Percentiles rank a stretch among this genome's conserved stretches.
Evolutionary conservation across 495 filamentous ascomycete genomes (phyloP).

Genomic region (Eremomyces bilateralis): DNA sequence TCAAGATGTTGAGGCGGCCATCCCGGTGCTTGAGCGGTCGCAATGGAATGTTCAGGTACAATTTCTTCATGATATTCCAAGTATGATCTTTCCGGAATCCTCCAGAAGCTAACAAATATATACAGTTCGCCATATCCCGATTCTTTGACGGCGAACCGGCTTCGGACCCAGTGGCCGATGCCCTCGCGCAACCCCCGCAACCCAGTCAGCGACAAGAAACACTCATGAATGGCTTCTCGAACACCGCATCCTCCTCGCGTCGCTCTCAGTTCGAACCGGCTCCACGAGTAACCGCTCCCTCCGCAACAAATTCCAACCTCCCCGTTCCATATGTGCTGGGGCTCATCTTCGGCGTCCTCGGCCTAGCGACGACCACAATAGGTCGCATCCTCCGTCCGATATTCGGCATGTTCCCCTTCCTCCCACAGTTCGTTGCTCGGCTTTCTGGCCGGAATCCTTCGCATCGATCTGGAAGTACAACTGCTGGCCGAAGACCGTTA

Average conservation of each 20-base stretch:
- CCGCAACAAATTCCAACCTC: conserved; percentile 36
- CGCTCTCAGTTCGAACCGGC: conserved; percentile 32
- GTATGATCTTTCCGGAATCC: too few relatives aligned
- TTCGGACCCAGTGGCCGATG: conserved; percentile 55
- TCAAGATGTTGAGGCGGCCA: conserved; percentile 53
- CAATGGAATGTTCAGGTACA: conserved; percentile 90
- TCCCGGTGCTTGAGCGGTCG: conserved; percentile 60
- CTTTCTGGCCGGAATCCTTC: conserved; percentile 13
- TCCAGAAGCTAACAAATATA: conserved; percentile 9
- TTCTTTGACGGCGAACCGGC: conserved; percentile 93
- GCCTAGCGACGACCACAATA: conserved; percentile 39
- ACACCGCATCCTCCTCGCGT: conserved; percentile 13
- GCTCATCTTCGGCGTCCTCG: conserved; percentile 48
- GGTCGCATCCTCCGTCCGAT: too few relatives aligned
- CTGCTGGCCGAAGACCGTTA: conserved; percentile 46
- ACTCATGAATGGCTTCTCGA: conserved; percentile 34
- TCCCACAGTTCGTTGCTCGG: conserved; percentile 44
- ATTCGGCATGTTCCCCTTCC: conserved; percentile 56
- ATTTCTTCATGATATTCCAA: too few relatives aligned
- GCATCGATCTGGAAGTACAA: conserved; percentile 29
- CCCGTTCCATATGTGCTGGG: conserved; percentile 53
- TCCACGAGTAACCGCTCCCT: conserved; percentile 60
- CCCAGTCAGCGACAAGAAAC: conserved; percentile 46
- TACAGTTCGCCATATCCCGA: conserved; percentile 77
- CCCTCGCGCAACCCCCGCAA: conserved; percentile 32